Conservation (phyloP, 768 basidiomycete genomes). For the Sporobolomyces roseus region DNA sequence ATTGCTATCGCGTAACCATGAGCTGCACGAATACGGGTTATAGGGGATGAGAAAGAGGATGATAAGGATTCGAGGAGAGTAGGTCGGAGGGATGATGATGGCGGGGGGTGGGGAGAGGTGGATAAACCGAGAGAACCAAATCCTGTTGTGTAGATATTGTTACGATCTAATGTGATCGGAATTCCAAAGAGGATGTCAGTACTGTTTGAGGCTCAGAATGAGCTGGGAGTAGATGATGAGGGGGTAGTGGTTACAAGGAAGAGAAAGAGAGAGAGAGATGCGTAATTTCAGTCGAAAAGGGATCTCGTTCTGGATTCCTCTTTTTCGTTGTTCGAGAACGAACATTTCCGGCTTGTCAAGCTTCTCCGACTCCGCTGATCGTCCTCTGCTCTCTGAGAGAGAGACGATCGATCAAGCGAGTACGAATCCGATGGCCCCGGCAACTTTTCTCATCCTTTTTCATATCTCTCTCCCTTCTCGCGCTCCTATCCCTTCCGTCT, state of each 20-base stretch:
- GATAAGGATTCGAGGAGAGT: conserved; percentile 14
- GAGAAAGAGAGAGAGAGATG: neutral
- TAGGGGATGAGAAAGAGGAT: neutral
- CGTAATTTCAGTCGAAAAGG: neutral
- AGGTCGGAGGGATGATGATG: neutral
- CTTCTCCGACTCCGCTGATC: neutral
- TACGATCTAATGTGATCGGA: conserved; percentile 11
- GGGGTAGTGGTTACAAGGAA: neutral
- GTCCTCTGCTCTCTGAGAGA: neutral
- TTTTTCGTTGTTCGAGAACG: neutral
- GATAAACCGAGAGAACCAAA: conserved; percentile 29
- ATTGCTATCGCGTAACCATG: conserved; percentile 34
- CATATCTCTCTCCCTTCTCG: no score
- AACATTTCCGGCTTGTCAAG: neutral
- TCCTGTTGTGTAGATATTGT: conserved; percentile 31
- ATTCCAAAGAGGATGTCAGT: conserved; percentile 4
- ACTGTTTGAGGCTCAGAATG: no score
- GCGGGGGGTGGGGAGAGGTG: neutral
- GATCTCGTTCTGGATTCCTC: no score
- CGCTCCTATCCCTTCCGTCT: no score
- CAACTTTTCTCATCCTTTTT: conserved; percentile 24
- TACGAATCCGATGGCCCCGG: conserved; percentile 42
- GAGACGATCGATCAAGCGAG: neutral
- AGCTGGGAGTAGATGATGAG: no score
- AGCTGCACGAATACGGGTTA: conserved; percentile 31